Base-by-base conservation (phyloP, 257 asterid genomes). In the Salvia hispanica region DNA sequence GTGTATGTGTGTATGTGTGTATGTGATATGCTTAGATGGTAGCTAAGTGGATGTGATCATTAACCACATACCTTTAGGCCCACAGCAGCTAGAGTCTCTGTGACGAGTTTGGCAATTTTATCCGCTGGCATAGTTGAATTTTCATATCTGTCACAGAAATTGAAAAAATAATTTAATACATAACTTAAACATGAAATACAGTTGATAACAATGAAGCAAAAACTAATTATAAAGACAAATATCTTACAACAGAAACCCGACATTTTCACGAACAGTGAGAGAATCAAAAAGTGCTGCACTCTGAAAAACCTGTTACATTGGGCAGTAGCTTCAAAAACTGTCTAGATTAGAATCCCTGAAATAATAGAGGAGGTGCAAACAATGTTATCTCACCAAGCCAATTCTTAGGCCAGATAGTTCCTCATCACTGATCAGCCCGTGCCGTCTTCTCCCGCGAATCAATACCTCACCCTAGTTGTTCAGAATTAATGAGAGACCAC, bases 201-300 rank as follows among this genome's bases (percentile, higher is more conserved):
- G 25, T 7, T 15, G 58, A 51, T 45, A 33, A 58, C 33, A 54
- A 57, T 50, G 21, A 66, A 46, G 12, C 21, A 60, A 70, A 67
- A 44, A 13, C 36, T 33, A 45, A 53, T 9, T 59, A 61, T 51
- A 58, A 67, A 39, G 61, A 66, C 58, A 36, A 64, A 77, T 40
- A 77, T 73, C 99, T 86, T 88, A 94, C 99, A 94, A 74, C 70
- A 91, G 79, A 77, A 94, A 94, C 63, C 99, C 99, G 77, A 94
- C 96, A 80, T 94, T 94, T 78, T 94, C 96, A 53, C 96, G 95
- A 83, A 94, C 99, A 28, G 96, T 88, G 74, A 88, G 82, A 13
- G 99, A 94, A 86, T 94, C 97, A 72, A 94, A 91, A 74, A 94
- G 97, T 4, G 99, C 99, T 39, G 97, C 96, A 79, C 99, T 94